These are phyloP conservation scores for Aspergillus melleus DNA, from an alignment of 2,329 filamentous ascomycete genomes.

Conservation along the genomic window DNA sequence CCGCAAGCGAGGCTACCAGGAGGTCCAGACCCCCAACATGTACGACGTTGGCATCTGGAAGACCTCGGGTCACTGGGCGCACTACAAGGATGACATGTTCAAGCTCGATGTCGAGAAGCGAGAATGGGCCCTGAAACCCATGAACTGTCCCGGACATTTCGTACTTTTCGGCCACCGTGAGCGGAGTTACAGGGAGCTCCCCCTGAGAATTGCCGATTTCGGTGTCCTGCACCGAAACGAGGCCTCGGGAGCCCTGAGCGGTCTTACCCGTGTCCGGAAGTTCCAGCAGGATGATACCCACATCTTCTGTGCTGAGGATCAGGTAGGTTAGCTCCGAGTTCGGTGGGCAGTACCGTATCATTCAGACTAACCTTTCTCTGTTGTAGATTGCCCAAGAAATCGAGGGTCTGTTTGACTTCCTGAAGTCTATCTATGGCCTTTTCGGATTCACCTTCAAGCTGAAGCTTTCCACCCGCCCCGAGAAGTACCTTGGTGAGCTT, in stretches of 20 bases:
- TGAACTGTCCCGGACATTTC: conserved; percentile 98
- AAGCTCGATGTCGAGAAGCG: conserved; percentile 81
- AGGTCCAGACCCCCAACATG: conserved; percentile 96
- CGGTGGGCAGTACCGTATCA: not conserved
- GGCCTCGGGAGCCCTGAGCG: conserved; percentile 84
- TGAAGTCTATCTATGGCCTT: conserved; percentile 75
- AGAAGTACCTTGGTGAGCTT: conserved; percentile 84
- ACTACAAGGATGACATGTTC: conserved; percentile 96
- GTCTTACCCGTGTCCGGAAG: conserved; percentile 85
- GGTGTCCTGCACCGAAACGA: conserved; percentile 95
- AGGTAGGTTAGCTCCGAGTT: conserved; percentile 43
- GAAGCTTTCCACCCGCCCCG: conserved; percentile 86
- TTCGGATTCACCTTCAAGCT: conserved; percentile 90
- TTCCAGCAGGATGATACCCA: conserved; percentile 98
- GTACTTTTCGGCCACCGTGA: conserved; percentile 81
- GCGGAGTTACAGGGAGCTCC: conserved; percentile 84
- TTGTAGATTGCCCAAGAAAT: conserved; percentile 68
- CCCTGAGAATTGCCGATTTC: conserved; percentile 91
- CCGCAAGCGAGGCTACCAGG: conserved; percentile 88
- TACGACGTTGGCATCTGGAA: conserved; percentile 94
- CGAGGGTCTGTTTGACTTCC: conserved; percentile 81
- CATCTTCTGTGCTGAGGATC: conserved; percentile 87
- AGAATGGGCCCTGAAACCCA: conserved; percentile 84
- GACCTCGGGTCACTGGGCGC: conserved; percentile 88
- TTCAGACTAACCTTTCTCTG: conserved; percentile 10